Evolutionary conservation across 2,329 filamentous ascomycete genomes (phyloP), one percentile per base, ranked within the genome.

Genomic region (Salinomyces thailandicus): DNA sequence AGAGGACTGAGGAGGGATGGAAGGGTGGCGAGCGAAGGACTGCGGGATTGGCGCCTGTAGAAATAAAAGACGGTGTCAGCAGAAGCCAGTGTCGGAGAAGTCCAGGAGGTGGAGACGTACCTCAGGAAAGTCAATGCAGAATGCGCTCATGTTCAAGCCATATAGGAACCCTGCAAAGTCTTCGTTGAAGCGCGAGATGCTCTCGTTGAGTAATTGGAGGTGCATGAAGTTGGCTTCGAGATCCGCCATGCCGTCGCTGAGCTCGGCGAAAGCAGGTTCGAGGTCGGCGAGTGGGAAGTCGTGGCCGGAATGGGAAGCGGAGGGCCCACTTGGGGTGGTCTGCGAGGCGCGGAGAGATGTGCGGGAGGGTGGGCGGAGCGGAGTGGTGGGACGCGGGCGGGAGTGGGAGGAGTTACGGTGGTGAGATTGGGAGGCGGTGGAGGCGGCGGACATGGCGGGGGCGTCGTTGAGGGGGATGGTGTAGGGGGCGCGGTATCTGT

Each of bases 151-250:
- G 57, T 96, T 96, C 58, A 98, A 62, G 2, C 91, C 91, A 53
- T 96, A 98, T 31, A 98, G 64, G 53, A 98, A 96, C 50, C 81
- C 85, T 1, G 86, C 86, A 61, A 98, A 98, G 55, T 83, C 93
- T 69, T 98, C 91, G 61, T 81, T 89, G 62, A 98, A 98, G 17
- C 91, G 77, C 16, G 85, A 77, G 48, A 98, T 63, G 53, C 85
- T 93, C 66, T 96, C 89, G 56, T 98, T 86, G 79, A 98, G 93
- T 45, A 95, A 67, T 61, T 96, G 89, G 48, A 98, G 78, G 58
- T 95, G 86, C 80, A 93, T 85, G 68, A 96, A 86, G 60, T 98
- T 96, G 42, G 86, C 85, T 66, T 98, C 91, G 7, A 98, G 73
- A 52, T 96, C 91, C 16, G 86, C 85, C 76, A 96, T 87, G 40